These are phyloP conservation scores for Saccharum hybrid DNA, from an alignment of 202 grass and related monocot species.

Conservation along the genomic window DNA sequence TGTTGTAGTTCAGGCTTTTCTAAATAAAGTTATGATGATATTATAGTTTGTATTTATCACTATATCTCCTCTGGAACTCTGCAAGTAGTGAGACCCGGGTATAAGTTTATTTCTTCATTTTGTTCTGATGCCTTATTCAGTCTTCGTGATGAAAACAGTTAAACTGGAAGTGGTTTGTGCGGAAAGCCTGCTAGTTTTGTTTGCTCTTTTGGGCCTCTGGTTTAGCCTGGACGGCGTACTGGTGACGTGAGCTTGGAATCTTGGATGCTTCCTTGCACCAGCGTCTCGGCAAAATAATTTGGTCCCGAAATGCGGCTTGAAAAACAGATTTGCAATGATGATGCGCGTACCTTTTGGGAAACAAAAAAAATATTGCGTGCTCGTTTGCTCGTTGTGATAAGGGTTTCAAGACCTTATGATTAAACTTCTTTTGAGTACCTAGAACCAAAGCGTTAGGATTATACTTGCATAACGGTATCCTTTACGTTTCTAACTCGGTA, in stretches of 20 bases:
- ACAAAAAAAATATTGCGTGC: background rate
- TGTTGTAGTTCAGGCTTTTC: background rate
- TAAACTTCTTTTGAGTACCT: background rate
- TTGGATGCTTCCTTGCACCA: background rate
- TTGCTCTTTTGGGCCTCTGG: background rate
- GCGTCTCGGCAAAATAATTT: constrained; percentile 1
- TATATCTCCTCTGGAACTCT: background rate
- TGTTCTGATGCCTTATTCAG: background rate
- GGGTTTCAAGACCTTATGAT: background rate
- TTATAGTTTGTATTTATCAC: background rate
- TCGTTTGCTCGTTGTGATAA: background rate
- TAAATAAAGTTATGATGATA: background rate
- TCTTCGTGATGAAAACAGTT: background rate
- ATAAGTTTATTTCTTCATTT: background rate
- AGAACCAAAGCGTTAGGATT: background rate
- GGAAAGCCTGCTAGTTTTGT: background rate
- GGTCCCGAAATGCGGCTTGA: constrained; percentile 12
- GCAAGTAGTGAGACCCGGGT: background rate
- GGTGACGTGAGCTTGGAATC: background rate
- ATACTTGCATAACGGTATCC: background rate
- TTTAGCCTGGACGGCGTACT: constrained; percentile 5
- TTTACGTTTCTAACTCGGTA: background rate
- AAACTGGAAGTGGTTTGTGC: background rate
- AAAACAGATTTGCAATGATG: constrained; percentile 17
- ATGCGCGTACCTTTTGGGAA: background rate